Percentiles rank a stretch among this genome's conserved stretches.
Evolutionary conservation across 176 grass and related monocot genomes (phyloP).

Genomic region (Calamus simplicifolius): DNA sequence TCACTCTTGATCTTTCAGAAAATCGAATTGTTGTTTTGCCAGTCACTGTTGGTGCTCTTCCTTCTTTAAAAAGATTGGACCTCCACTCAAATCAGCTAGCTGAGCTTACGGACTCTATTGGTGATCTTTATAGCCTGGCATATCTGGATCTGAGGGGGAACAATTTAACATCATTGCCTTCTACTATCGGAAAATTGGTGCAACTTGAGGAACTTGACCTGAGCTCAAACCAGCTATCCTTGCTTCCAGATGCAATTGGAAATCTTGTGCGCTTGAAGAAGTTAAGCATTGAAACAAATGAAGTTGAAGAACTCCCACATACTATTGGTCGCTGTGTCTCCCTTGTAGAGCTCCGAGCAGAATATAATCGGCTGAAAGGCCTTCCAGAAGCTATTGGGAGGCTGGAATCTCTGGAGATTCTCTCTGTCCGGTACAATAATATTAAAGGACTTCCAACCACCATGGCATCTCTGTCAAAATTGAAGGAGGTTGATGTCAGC

Average conservation of each 20-base stretch:
- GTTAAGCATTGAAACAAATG: conserved; percentile 66
- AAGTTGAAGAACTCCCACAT: conserved; percentile 86
- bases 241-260: conserved; percentile 74
- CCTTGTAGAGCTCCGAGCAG: conserved; percentile 61
- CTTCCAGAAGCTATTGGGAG: conserved; percentile 95
- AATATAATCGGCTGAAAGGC: conserved; percentile 82
- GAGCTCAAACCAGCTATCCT: conserved; percentile 50
- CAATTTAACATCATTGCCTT: conserved; percentile 57
- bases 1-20: conserved; percentile 79
- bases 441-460: conserved; percentile 90
- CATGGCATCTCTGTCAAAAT: conserved; percentile 82
- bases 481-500: conserved; percentile 88
- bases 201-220: conserved; percentile 92
- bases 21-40: conserved; percentile 65
- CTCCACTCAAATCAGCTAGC: conserved; percentile 70
- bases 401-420: conserved; percentile 72
- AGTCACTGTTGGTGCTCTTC: conserved; percentile 62
- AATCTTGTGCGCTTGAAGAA: conserved; percentile 66
- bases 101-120: conserved; percentile 60
- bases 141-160: conserved; percentile 73
- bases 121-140: conserved; percentile 62
- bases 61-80: conserved; percentile 74
- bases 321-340: conserved; percentile 80
- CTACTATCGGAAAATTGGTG: conserved; percentile 52
- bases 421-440: conserved; percentile 87